phyloP scores from a whole-genome alignment of 2,329 filamentous ascomycete genomes.

The Paecilomyces formosus region DNA sequence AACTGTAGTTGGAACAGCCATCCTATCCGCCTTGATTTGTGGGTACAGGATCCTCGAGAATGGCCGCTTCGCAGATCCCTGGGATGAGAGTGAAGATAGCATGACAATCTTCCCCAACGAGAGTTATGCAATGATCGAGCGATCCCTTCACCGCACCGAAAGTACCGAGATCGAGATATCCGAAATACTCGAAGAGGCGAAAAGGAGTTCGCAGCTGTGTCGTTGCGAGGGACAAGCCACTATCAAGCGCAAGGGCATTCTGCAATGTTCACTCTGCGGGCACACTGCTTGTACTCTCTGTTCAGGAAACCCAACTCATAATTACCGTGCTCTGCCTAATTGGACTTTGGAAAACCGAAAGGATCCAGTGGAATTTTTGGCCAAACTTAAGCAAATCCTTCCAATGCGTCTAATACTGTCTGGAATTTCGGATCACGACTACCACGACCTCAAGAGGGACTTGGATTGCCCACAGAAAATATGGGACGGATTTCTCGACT shows the following conservation, averaged over 20 bases:
- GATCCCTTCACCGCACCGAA: constrained; percentile 7
- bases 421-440: constrained; percentile 18
- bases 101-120: not conserved
- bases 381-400: constrained; percentile 32
- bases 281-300: constrained; percentile 51
- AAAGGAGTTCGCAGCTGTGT: constrained; percentile 44
- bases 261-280: constrained; percentile 44
- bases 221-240: constrained; percentile 47
- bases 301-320: constrained; percentile 47
- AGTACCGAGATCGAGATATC: constrained; percentile 4
- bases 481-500: constrained; percentile 27
- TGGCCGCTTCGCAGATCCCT: constrained; percentile 5
- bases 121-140: not conserved
- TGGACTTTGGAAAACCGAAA: constrained; percentile 32
- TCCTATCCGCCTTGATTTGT: constrained; percentile 52
- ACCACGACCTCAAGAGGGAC: constrained; percentile 12
- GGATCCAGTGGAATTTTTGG: not conserved
- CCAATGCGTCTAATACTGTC: constrained; percentile 34
- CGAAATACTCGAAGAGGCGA: constrained; percentile 15
- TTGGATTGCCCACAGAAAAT: constrained; percentile 10
- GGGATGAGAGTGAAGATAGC: not conserved
- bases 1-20: constrained; percentile 59
- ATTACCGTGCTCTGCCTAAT: constrained; percentile 23
- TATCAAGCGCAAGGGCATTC: constrained; percentile 32
- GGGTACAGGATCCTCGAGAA: constrained; percentile 21